Conservation (phyloP, 495 filamentous ascomycete species). For the Podospora tetraspora region DNA sequence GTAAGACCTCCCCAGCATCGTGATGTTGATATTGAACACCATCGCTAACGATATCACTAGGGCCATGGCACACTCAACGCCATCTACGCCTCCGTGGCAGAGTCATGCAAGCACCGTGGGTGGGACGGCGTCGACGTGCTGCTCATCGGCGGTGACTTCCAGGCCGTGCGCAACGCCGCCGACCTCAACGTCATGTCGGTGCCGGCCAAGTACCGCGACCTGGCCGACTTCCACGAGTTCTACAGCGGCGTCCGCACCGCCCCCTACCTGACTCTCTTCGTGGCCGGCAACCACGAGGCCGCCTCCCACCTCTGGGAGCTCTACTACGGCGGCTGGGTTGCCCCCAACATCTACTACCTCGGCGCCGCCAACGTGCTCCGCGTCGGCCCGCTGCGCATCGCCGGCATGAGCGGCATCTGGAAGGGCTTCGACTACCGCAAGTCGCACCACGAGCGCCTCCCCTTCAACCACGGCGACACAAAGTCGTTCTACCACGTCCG, state of each 20-base stretch:
- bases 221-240: constrained; percentile 90
- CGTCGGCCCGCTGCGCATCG: constrained; percentile 77
- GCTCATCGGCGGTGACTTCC: constrained; percentile 88
- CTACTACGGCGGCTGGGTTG: constrained; percentile 95
- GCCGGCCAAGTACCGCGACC: constrained; percentile 71
- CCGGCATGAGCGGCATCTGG: constrained; percentile 91
- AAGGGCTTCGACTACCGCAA: constrained; percentile 78
- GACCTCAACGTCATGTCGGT: constrained; percentile 85
- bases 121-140: constrained; percentile 77
- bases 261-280: constrained; percentile 84
- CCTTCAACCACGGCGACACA: constrained; percentile 67
- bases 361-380: constrained; percentile 85
- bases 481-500: constrained; percentile 81
- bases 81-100: constrained; percentile 73
- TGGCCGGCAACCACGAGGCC: constrained; percentile 93
- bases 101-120: constrained; percentile 54
- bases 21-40: constrained; percentile 13
- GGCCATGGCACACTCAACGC: constrained; percentile 86
- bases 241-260: constrained; percentile 73
- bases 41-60: constrained; percentile 38
- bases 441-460: constrained; percentile 78
- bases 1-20: constrained; percentile 44
- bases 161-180: constrained; percentile 80
- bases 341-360: constrained; percentile 93
- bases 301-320: constrained; percentile 81